phyloP scores from a whole-genome alignment of 495 filamentous ascomycete species.

The Clavariopsis aquatica region DNA sequence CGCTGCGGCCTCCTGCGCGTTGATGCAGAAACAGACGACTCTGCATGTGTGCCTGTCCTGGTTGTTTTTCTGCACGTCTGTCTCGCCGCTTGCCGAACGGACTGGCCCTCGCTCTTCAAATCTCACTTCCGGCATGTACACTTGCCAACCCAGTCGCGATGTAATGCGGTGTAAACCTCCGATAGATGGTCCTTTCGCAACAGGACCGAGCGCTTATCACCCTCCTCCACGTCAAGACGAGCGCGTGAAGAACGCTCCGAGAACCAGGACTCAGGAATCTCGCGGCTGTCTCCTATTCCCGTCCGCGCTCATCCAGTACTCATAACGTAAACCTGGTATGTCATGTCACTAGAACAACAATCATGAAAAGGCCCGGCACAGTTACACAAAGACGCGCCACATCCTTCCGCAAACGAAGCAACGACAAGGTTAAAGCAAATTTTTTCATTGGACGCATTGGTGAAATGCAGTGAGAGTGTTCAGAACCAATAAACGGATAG shows the following conservation, averaged over 20 bases:
- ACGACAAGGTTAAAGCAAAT: slow-evolving; percentile 6
- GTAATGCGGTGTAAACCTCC: neutral
- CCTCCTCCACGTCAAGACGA: neutral
- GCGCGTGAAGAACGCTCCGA: neutral
- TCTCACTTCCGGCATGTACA: neutral
- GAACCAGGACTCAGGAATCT: slow-evolving; percentile 1
- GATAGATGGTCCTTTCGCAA: neutral
- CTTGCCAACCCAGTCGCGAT: neutral
- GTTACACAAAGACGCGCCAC: neutral
- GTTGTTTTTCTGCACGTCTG: neutral
- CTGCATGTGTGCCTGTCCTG: neutral
- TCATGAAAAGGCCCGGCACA: neutral
- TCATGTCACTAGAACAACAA: neutral
- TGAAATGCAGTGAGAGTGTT: neutral
- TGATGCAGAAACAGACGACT: neutral
- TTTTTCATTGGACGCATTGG: slow-evolving; percentile 18
- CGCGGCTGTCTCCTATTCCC: neutral
- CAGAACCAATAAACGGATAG: slow-evolving; percentile 6
- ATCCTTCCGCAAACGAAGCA: neutral
- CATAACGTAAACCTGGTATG: neutral
- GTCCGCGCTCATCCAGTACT: neutral
- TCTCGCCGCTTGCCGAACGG: neutral
- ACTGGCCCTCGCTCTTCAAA: neutral
- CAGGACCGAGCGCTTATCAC: neutral
- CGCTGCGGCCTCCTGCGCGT: neutral